Evolutionary conservation across 768 basidiomycete species (phyloP), one percentile per base, ranked within the genome.

Genomic region (Boletus bicolor): DNA sequence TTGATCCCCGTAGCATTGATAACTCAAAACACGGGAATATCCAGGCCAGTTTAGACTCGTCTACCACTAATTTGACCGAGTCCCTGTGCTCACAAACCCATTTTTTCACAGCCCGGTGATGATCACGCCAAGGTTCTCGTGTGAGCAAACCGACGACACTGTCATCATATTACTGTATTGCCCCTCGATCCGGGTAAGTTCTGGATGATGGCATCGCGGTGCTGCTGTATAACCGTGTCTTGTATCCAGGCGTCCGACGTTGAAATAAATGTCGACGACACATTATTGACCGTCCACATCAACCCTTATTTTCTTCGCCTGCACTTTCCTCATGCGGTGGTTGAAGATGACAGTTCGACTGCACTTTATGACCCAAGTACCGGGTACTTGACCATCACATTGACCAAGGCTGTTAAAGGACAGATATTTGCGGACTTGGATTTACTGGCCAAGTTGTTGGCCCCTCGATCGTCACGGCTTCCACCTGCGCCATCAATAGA

Each of bases 231-330:
- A 64, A 68, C 39, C 15, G 14, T 30, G 35, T 53, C 42, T 15
- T 30, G 7, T 42, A 19, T 41, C 7, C 80, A 93, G 91, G 89
- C 91, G 11, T 82, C 86, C 41, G 91, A 93, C 60, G 82, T 85
- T 34, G 91, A 93, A 68, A 85, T 91, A 48, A 77, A 87, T 59
- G 82, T 91, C 53, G 86, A 90, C 64, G 82, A 82, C 51, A 81
- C 81, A 28, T 71, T 87, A 46, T 77, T 93, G 67, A 84, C 83
- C 19, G 73, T 91, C 39, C 84, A 93, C 64, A 81, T 92, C 68
- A 89, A 88, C 55, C 91, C 91, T 2, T 94, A 93, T 67, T 93
- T 88, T 64, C 77, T 93, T 51, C 85, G 90, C 2, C 77, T 94
- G 58, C 83, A 85, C 64, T 91, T 94, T 68, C 76, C 86, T 30